These are phyloP conservation scores for Penicillium argentinense DNA, from an alignment of 495 filamentous ascomycete species.

Conservation along the genomic window DNA sequence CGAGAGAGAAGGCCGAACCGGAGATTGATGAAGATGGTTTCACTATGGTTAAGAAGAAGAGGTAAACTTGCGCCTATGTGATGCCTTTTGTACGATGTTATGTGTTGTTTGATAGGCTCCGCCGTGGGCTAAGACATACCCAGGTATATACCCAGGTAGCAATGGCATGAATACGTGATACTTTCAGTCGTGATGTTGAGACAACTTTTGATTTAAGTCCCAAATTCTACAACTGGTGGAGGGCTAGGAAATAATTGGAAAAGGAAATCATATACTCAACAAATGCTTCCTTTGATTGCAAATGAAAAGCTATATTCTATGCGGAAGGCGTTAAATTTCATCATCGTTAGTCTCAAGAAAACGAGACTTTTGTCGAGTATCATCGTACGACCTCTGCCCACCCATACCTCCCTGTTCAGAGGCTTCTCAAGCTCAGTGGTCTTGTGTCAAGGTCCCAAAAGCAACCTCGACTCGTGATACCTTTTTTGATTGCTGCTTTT, in stretches of 20 bases:
- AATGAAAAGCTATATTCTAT: conserved; percentile 23
- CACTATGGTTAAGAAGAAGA: conserved; percentile 78
- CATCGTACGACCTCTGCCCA: conserved; percentile 24
- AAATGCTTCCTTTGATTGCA: conserved; percentile 29
- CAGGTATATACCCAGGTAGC: too few relatives aligned
- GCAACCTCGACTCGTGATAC: too few relatives aligned
- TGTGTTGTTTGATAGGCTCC: too few relatives aligned
- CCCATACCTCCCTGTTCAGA: conserved; percentile 20
- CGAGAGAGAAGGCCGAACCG: conserved; percentile 64
- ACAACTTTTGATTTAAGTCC: too few relatives aligned
- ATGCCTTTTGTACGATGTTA: too few relatives aligned
- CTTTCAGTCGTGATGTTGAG: too few relatives aligned
- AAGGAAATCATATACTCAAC: not conserved
- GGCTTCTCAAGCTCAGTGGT: conserved; percentile 1
- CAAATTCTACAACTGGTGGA: too few relatives aligned
- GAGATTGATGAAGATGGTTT: conserved; percentile 94
- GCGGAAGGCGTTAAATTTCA: conserved; percentile 30
- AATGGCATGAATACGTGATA: too few relatives aligned
- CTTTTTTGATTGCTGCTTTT: conserved; percentile 13
- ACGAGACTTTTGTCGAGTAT: conserved; percentile 24
- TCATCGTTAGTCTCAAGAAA: conserved; percentile 43
- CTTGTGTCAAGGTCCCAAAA: not conserved
- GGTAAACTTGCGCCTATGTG: conserved; percentile 25
- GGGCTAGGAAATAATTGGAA: not conserved
- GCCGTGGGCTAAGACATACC: too few relatives aligned